phyloP scores from a whole-genome alignment of 345 rosid genomes.

The Sonneratia alba region DNA sequence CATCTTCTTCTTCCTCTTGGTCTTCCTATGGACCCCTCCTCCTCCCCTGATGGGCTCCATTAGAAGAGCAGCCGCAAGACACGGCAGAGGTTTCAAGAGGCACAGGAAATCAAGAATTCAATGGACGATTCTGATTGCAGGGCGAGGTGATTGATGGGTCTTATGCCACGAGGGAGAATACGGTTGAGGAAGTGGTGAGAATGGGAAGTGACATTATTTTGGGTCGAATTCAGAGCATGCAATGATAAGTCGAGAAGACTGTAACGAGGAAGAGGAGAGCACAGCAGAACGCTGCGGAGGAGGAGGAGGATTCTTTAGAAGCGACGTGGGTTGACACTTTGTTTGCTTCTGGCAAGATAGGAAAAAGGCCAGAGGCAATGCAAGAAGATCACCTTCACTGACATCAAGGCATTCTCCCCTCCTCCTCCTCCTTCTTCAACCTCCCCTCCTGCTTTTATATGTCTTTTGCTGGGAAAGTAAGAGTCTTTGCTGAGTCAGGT shows the following conservation, averaged over 20 bases:
- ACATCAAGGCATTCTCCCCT: no score
- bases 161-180: background rate
- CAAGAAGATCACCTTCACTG: background rate
- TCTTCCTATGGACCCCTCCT: background rate
- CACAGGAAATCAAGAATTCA: background rate
- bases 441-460: background rate
- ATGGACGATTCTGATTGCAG: background rate
- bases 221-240: background rate
- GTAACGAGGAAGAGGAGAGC: background rate
- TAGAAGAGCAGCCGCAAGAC: background rate
- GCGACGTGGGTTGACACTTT: background rate
- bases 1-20: constrained; percentile 31
- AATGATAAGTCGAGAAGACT: background rate
- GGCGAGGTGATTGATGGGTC: background rate
- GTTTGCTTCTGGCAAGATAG: no score
- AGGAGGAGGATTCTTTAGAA: background rate
- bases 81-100: background rate
- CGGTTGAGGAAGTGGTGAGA: background rate
- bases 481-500: background rate
- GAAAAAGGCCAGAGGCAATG: background rate
- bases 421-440: background rate
- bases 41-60: background rate
- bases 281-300: background rate
- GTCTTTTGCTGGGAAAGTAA: background rate
- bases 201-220: background rate